Base-by-base conservation (phyloP, 2,329 filamentous ascomycete species). In the Metarhizium robertsii region DNA sequence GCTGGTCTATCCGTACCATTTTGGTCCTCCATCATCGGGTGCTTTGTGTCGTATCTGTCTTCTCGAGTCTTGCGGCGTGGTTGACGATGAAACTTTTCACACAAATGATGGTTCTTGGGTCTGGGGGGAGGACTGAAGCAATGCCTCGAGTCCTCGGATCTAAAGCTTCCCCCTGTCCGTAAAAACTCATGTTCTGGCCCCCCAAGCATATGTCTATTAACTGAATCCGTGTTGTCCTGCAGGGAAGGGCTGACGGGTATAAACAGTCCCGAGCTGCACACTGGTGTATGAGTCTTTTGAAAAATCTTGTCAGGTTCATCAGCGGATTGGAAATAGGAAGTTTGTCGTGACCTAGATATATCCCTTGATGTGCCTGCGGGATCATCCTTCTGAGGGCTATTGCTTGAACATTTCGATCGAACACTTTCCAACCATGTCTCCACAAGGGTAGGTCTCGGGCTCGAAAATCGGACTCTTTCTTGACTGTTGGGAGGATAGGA, bases 61-160 rank as follows among this genome's bases (percentile, higher is more conserved):
- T 51, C 20, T 36, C 61, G 58, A 52, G 60, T 59, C 32, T 58
- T 61, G n/a, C 57, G 60, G 20, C 61, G 57, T 18, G 57, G 49
- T 38, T 46, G 56, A 38, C 55, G 59, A n/a, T 58, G 49, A 25
- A 60, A 62, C 13, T 51, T 50, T 2, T 48, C 13, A 3, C 20
- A 16, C 6, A 34, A 5, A 18, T 34, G 7, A 25, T 8, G 43
- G 16, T 50, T 25, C 30, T 30, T 29, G 18, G 16, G 25, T 20
- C 10, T 18, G 3, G 45, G 20, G 16, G 29, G n/a, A 32, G 18
- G 7, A 32, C 3, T 30, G 6, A 30, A 34, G 8, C 8, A 18
- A 4, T n/a, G 11, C 6, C 14, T 30, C 36, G 50, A 20, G 6
- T 2, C n/a, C 16, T 53, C 50, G 25, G 7, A 36, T 36, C 32